These are phyloP conservation scores for Ophiorrhiza pumila DNA, from an alignment of 257 asterid species.

Conservation along the genomic window DNA sequence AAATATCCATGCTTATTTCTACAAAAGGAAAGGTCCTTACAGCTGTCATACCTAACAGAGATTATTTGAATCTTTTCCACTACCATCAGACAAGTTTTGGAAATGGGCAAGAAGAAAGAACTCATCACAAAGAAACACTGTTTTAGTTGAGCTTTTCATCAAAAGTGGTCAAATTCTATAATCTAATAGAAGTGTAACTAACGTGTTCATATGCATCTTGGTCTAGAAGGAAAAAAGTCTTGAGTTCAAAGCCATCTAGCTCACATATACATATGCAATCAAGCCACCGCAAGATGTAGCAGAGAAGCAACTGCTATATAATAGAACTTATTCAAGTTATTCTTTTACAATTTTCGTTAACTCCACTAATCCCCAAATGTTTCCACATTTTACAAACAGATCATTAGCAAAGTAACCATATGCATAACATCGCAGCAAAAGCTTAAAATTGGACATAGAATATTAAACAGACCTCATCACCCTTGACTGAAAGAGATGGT, in stretches of 20 bases:
- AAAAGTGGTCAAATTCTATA: background rate
- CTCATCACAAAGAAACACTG: background rate
- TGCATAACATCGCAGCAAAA: background rate
- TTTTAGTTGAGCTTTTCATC: background rate
- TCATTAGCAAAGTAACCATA: background rate
- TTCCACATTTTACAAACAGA: background rate
- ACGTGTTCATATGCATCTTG: background rate
- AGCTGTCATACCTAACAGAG: background rate
- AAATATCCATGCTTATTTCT: background rate
- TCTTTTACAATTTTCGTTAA: background rate
- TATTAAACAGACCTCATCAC: slow-evolving; percentile 54
- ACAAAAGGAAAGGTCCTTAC: background rate
- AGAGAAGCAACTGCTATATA: background rate
- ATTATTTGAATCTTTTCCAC: background rate
- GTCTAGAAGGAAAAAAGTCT: background rate
- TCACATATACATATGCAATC: background rate
- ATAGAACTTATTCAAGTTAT: background rate
- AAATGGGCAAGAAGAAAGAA: background rate
- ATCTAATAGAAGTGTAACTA: background rate
- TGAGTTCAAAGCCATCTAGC: background rate
- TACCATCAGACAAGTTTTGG: background rate
- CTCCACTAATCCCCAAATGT: background rate
- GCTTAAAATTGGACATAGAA: background rate
- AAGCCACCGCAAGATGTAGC: background rate
- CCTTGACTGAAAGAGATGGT: slow-evolving; percentile 57